Evolutionary conservation across 208 protist species (phyloP).

Genomic region (Leishmania braziliensis): DNA sequence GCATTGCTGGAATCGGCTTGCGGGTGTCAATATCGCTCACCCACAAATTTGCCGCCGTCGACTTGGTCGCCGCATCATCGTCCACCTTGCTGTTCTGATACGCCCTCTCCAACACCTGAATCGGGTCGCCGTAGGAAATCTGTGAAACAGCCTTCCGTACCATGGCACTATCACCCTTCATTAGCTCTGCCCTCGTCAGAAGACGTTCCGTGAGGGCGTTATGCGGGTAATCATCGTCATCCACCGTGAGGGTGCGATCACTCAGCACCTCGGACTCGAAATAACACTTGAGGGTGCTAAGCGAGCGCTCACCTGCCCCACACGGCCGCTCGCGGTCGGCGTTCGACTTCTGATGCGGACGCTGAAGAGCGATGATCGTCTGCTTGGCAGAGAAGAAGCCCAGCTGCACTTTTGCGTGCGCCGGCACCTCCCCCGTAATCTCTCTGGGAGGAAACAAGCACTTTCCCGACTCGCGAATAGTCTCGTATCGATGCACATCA

Average conservation of each 20-base stretch:
- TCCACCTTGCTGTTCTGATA: background rate
- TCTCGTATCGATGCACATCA: slow-evolving; percentile 68
- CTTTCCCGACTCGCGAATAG: slow-evolving; percentile 75
- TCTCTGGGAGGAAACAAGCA: slow-evolving; percentile 75
- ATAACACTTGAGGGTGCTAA: slow-evolving; percentile 65
- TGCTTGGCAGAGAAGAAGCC: slow-evolving; percentile 88
- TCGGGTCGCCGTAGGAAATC: slow-evolving; percentile 84
- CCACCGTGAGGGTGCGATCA: slow-evolving; percentile 62
- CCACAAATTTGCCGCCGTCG: slow-evolving; percentile 62
- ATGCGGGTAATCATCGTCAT: slow-evolving; percentile 74
- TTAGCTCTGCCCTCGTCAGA: slow-evolving; percentile 40
- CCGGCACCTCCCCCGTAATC: slow-evolving; percentile 34
- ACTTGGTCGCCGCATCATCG: slow-evolving; percentile 12
- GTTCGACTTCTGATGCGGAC: slow-evolving; percentile 22
- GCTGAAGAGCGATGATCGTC: slow-evolving; percentile 55
- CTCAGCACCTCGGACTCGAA: slow-evolving; percentile 72
- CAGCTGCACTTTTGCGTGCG: slow-evolving; percentile 74
- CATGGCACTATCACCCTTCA: slow-evolving; percentile 37
- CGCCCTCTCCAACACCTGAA: slow-evolving; percentile 77
- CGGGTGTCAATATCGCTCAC: slow-evolving; percentile 65
- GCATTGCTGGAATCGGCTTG: slow-evolving; percentile 75
- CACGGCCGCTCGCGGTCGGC: slow-evolving; percentile 52
- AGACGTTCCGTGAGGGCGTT: slow-evolving; percentile 65
- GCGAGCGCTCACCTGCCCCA: slow-evolving; percentile 27
- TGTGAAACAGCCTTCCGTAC: slow-evolving; percentile 51